Evolutionary conservation across 2,329 filamentous ascomycete species (phyloP).

Genomic region (Lachnellula occidentalis): DNA sequence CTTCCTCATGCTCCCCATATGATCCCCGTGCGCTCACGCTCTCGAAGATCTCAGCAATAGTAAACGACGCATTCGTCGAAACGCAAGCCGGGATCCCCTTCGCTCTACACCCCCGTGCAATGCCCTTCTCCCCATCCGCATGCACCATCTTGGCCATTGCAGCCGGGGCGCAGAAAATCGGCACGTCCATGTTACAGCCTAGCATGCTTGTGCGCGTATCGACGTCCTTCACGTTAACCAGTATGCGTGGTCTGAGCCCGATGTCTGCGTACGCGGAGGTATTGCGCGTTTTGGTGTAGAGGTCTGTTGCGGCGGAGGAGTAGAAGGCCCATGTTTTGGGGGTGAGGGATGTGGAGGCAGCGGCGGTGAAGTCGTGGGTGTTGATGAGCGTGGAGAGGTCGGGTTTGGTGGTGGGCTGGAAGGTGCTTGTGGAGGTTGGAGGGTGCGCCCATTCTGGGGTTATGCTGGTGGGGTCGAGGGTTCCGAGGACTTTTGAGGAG

Average conservation of each 20-base stretch:
- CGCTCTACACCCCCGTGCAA: conserved; percentile 46
- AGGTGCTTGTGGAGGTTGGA: conserved; percentile 25
- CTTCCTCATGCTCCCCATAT: conserved; percentile 17
- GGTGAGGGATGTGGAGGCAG: conserved; percentile 48
- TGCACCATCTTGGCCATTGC: conserved; percentile 61
- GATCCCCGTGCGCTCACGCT: conserved; percentile 16
- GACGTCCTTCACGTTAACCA: conserved; percentile 50
- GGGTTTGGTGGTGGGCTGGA: conserved; percentile 21
- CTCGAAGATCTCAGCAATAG: conserved; percentile 46
- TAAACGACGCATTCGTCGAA: conserved; percentile 56
- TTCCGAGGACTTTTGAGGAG: conserved; percentile 42
- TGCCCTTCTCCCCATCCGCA: conserved; percentile 55
- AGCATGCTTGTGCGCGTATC: conserved; percentile 49
- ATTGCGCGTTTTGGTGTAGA: conserved; percentile 56
- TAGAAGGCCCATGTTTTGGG: conserved; percentile 67
- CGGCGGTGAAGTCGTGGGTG: conserved; percentile 54
- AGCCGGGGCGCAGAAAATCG: conserved; percentile 59
- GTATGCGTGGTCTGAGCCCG: conserved; percentile 52
- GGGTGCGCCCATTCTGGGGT: conserved; percentile 42
- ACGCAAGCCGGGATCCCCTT: conserved; percentile 54
- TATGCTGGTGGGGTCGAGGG: conserved; percentile 43
- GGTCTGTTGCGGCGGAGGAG: conserved; percentile 63
- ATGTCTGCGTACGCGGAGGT: conserved; percentile 49
- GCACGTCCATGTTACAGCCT: conserved; percentile 45
- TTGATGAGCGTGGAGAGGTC: conserved; percentile 51